phyloP scores from a whole-genome alignment of 129 eudicot species.

The Silybum marianum region DNA sequence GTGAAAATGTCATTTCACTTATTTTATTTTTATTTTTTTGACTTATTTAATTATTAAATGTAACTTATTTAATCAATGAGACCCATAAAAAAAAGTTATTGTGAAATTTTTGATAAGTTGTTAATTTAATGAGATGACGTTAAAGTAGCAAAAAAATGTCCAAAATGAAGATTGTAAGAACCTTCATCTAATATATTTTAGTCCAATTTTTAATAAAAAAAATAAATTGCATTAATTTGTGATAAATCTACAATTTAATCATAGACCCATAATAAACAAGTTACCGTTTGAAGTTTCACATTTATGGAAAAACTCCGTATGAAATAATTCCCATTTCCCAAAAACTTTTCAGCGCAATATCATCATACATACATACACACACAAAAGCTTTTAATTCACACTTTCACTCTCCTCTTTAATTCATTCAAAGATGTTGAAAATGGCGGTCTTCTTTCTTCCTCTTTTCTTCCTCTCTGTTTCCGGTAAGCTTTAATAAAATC shows the following conservation, averaged over 20 bases:
- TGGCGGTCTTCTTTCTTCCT: slow-evolving; percentile 37
- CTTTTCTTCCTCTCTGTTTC: slow-evolving; percentile 37
- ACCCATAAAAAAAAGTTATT: too few species aligned
- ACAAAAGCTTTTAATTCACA: background rate
- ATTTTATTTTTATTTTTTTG: too few species aligned
- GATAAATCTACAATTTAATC: background rate
- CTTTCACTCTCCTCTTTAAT: background rate
- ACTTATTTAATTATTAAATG: too few species aligned
- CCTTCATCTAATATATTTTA: too few species aligned
- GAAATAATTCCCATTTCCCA: slow-evolving; percentile 26
- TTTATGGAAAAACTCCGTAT: slow-evolving; percentile 1
- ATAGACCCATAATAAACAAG: background rate
- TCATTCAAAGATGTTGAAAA: slow-evolving; percentile 40
- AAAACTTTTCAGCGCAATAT: slow-evolving; percentile 28
- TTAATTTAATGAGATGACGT: too few species aligned
- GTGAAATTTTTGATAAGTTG: too few species aligned
- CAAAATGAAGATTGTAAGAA: too few species aligned
- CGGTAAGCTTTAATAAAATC: slow-evolving; percentile 34
- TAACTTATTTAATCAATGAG: too few species aligned
- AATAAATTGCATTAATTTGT: background rate
- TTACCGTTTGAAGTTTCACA: slow-evolving; percentile 31
- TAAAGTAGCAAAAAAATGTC: too few species aligned
- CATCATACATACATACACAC: too few species aligned
- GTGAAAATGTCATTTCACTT: too few species aligned
- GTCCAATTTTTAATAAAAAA: too few species aligned